Base-by-base conservation (phyloP, 805 yeast species). In the Ascoidea rubescens region DNA sequence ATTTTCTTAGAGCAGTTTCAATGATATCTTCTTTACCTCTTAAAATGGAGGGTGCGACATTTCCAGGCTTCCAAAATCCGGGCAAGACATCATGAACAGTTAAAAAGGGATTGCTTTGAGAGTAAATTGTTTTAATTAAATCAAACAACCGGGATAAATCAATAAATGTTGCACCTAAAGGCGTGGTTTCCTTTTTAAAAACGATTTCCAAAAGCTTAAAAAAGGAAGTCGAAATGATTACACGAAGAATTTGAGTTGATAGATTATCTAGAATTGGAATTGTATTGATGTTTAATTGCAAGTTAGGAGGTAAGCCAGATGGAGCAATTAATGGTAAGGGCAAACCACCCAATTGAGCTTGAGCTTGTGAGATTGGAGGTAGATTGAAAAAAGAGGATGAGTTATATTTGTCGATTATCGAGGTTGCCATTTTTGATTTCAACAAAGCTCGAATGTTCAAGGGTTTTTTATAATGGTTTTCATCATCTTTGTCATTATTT, bases 221-320 rank as follows among this genome's bases (percentile, higher is more conserved):
- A 60, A 84, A 84, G 4, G 95, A 84, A 4, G 84, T 84, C 31
- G 77, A 72, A 6, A 87, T 84, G 45, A 89, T 77, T 2, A 83
- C 71, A 55, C 95, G 72, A 51, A 90, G 69, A 17, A 90, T 70
- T 62, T 90, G 97, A 1, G 89, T 78, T 0, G 96, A 79, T 51
- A 90, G 71, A 58, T 87, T 87, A 61, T 89, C 96, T 54, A 90
- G 67, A 1, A 87, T 76, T 0, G 95, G 90, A 46, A 89, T 66
- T 0, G 89, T 75, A 58, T 82, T 81, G 52, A 84, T 69, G 32
- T 82, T 68, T 46, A 84, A 68, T 60, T 84, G 88, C 17, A 80
- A 74, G 59, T 86, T 74, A 28, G 80, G 74, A 1, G 84, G 79
- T 31, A 79, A 64, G 56, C 73, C 68, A 46, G 72, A 75, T 8